Evolutionary conservation across 305 asterid species (phyloP).

Genomic region (Solanum hybrid): DNA sequence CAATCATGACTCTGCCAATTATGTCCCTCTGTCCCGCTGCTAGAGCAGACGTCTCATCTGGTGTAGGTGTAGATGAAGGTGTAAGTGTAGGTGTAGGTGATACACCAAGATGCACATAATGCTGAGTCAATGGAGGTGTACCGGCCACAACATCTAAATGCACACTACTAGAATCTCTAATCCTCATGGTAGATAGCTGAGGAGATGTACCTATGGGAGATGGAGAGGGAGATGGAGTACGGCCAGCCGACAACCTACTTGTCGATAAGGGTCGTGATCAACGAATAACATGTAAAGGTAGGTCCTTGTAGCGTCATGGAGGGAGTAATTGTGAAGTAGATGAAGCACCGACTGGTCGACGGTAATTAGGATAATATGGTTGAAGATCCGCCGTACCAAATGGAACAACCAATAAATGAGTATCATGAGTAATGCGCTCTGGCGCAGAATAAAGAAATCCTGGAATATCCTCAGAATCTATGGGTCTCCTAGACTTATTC

Average conservation of each 20-base stretch:
- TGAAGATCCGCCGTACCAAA: neutral
- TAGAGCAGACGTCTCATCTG: neutral
- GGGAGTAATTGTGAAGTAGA: neutral
- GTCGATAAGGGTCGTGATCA: neutral
- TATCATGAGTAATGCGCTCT: neutral
- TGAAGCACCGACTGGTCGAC: neutral
- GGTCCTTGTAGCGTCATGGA: neutral
- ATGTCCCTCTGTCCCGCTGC: neutral
- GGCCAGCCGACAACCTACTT: neutral
- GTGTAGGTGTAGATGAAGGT: neutral
- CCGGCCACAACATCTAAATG: neutral
- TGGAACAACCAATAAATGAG: neutral
- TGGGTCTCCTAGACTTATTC: neutral
- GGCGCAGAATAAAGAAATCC: too few species aligned
- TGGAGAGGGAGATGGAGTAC: too few species aligned
- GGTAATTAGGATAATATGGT: too few species aligned
- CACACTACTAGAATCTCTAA: neutral
- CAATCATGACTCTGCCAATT: neutral
- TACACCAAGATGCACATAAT: neutral
- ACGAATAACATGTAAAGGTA: too few species aligned
- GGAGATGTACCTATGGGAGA: neutral
- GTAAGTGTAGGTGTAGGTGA: neutral
- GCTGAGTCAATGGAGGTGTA: neutral
- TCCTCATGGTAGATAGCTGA: neutral
- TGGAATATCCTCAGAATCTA: neutral